Percentiles rank a stretch among this genome's conserved stretches.
These are phyloP conservation scores for Aureobasidium namibiae DNA, from an alignment of 2,329 filamentous ascomycete species.

Conservation along the genomic window DNA sequence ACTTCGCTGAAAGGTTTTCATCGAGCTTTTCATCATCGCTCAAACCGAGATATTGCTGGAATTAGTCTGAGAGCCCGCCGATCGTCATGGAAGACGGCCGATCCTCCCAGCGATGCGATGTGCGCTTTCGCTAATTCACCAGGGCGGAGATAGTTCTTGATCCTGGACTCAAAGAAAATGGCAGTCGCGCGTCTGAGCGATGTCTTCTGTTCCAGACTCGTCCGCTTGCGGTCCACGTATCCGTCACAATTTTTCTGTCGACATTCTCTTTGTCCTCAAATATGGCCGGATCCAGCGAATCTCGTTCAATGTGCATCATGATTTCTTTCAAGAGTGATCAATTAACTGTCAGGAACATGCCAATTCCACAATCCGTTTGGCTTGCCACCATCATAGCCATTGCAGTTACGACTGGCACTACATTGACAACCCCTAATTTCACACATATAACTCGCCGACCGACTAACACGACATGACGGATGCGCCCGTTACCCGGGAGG, in stretches of 20 bases:
- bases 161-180: not conserved
- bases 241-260: not conserved
- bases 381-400: not conserved
- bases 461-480: not conserved
- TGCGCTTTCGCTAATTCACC: not conserved
- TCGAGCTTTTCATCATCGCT: not conserved
- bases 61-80: not conserved
- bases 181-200: not conserved
- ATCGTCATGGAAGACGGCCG: not conserved
- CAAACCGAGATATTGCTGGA: not conserved
- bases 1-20: not conserved
- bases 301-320: no score
- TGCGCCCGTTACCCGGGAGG: not conserved
- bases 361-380: not conserved
- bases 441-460: no score
- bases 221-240: not conserved
- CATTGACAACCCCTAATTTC: not conserved
- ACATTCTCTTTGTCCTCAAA: not conserved
- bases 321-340: not conserved
- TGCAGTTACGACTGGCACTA: not conserved
- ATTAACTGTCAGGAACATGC: not conserved
- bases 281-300: not conserved
- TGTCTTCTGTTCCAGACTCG: no score
- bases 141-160: not conserved
- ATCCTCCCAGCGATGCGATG: not conserved